These are phyloP conservation scores for Suhomyces guaymorum DNA, from an alignment of 1,139 yeast species.

Conservation along the genomic window DNA sequence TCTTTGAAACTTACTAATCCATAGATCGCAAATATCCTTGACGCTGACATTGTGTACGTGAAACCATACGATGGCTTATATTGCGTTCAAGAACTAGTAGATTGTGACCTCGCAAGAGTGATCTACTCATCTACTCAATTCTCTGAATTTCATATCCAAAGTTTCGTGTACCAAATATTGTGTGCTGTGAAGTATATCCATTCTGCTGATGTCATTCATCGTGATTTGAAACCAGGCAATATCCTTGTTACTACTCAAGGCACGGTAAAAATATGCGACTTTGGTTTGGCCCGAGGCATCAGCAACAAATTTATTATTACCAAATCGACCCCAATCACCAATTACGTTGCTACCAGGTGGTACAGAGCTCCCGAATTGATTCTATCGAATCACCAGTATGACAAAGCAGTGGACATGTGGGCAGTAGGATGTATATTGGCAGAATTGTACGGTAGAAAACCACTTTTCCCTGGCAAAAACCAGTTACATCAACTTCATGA, in stretches of 20 bases:
- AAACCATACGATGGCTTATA: slow-evolving; percentile 82
- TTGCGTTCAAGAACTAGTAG: slow-evolving; percentile 77
- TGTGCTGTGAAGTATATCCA: slow-evolving; percentile 84
- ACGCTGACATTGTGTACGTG: slow-evolving; percentile 65
- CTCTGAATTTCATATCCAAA: slow-evolving; percentile 80
- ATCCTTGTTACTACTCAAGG: slow-evolving; percentile 75
- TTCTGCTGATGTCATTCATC: slow-evolving; percentile 80
- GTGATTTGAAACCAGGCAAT: slow-evolving; percentile 86
- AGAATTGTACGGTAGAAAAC: slow-evolving; percentile 70
- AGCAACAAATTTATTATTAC: slow-evolving; percentile 44
- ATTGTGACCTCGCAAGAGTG: slow-evolving; percentile 75
- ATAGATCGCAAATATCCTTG: slow-evolving; percentile 67
- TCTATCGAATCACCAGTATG: slow-evolving; percentile 55
- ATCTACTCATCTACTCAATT: slow-evolving; percentile 75
- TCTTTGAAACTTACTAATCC: slow-evolving; percentile 6
- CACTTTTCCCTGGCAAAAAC: slow-evolving; percentile 70
- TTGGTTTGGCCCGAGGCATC: slow-evolving; percentile 84
- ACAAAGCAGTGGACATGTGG: slow-evolving; percentile 74
- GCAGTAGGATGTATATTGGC: slow-evolving; percentile 80
- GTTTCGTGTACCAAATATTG: slow-evolving; percentile 72
- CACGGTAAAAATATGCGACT: slow-evolving; percentile 75
- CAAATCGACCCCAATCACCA: slow-evolving; percentile 54
- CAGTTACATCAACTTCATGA: slow-evolving; percentile 64
- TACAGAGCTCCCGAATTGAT: slow-evolving; percentile 92
- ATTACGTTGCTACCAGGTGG: slow-evolving; percentile 94